Evolutionary conservation across 768 basidiomycete species (phyloP), one percentile per base, ranked within the genome.

Genomic region (Tylopilus plumbeoviolaceoides): DNA sequence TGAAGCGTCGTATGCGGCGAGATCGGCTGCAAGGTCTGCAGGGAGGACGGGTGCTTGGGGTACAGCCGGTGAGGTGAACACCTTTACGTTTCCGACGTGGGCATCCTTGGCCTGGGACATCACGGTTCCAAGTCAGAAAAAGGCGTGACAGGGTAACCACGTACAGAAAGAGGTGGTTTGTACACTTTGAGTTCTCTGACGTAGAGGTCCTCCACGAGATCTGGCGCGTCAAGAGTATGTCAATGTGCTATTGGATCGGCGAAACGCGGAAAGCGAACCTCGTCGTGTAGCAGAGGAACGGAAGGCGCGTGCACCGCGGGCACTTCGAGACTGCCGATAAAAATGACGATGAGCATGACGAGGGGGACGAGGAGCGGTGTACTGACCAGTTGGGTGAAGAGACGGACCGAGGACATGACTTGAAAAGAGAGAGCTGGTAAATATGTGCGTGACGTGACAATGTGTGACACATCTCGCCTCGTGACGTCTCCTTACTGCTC

Each of bases 191-290:
- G 79, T 75, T 95, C 89, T 65, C 79, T 84, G 61, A 98, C 62
- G 74, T 98, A 98, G 51, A 97, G 70, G 58, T 97, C 93, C 80
- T 95, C 90, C 48, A 98, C 79, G 66, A 95, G 77, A 77, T 97
- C 95, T 97, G 68, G 23, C 21, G 69, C 33, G 18, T 15, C 25
- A 18, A 12, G 5, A 18, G 31, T 28, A 45, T 25, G 44, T 52
- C 12, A 53, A 51, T 41, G 38, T 11, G 20, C 18, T 40, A 45
- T 61, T 42, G 48, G 11, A 47, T 65, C 64, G 61, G 66, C 49
- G 63, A 62, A 58, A 64, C 51, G 52, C 65, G 64, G 63, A 63
- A 59, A 57, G 28, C 25, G 51, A 57, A 86, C 88, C 89, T 77
- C 81, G 85, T 67, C 83, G 85, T 51, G 77, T 65, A 59, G 74